phyloP scores from a whole-genome alignment of 202 grass and related monocot genomes.

The Zoysia matrella region DNA sequence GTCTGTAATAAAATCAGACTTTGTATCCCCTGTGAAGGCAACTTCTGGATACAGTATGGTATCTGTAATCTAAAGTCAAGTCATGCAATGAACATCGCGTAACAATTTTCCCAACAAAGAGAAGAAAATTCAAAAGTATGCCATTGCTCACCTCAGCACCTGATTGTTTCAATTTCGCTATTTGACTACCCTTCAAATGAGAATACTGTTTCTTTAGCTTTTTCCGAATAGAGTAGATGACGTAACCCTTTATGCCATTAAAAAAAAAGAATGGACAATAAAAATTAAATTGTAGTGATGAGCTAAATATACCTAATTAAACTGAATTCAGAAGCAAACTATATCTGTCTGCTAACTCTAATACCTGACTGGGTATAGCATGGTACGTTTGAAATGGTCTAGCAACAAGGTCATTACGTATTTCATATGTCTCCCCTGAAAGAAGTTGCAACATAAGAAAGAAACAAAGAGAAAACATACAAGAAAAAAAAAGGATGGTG shows the following conservation, averaged over 20 bases:
- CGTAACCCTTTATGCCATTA: constrained; percentile 64
- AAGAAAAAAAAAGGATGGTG: background rate
- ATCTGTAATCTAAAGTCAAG: constrained; percentile 78
- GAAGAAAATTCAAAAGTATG: constrained; percentile 22
- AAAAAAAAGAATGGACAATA: constrained; percentile 13
- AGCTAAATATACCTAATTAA: constrained; percentile 14
- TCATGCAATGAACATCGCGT: constrained; percentile 42
- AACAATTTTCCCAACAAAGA: constrained; percentile 19
- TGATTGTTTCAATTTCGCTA: constrained; percentile 86
- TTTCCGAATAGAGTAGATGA: constrained; percentile 90
- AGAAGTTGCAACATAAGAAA: constrained; percentile 44
- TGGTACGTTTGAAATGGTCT: constrained; percentile 91
- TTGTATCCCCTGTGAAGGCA: constrained; percentile 87
- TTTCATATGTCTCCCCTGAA: constrained; percentile 94
- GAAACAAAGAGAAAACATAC: constrained; percentile 34
- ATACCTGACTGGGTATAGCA: constrained; percentile 89
- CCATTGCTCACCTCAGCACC: constrained; percentile 65
- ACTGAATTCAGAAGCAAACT: background rate
- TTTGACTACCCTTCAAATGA: constrained; percentile 84
- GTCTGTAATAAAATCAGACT: constrained; percentile 92
- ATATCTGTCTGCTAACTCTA: constrained; percentile 9
- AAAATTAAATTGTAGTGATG: constrained; percentile 4
- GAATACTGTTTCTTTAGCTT: constrained; percentile 91
- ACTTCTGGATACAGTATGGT: constrained; percentile 84
- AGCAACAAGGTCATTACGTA: constrained; percentile 95